Conservation (phyloP, 495 filamentous ascomycete species). For the Hypoxylon crocopeplum region DNA sequence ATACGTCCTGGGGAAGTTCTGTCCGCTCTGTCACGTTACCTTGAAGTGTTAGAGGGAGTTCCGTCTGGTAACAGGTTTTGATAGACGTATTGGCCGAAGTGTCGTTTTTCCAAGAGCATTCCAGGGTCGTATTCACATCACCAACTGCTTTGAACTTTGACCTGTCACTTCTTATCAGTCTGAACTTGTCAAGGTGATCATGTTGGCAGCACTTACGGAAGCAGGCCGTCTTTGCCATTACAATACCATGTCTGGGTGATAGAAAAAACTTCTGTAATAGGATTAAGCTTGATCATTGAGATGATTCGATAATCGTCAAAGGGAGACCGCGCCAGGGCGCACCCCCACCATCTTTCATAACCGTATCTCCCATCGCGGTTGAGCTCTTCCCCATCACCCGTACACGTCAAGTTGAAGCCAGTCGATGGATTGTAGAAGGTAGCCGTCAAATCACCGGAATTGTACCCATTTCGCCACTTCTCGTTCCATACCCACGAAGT, state of each 20-base stretch:
- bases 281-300: constrained; percentile 23
- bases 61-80: constrained; percentile 17
- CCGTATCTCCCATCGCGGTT: constrained; percentile 29
- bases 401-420: constrained; percentile 23
- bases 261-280: constrained; percentile 19
- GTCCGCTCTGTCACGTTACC: constrained; percentile 10
- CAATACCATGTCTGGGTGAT: constrained; percentile 32
- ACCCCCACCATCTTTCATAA: constrained; percentile 29
- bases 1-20: constrained; percentile 5
- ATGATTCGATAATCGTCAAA: constrained; percentile 17
- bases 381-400: constrained; percentile 28
- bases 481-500: constrained; percentile 33
- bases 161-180: constrained; percentile 5
- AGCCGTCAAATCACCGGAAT: constrained; percentile 18
- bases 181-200: background rate
- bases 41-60: constrained; percentile 6
- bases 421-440: constrained; percentile 22
- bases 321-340: background rate
- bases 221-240: constrained; percentile 14
- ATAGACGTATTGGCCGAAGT: constrained; percentile 3
- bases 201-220: constrained; percentile 4
- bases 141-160: constrained; percentile 16
- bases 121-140: constrained; percentile 2
- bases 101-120: constrained; percentile 24
- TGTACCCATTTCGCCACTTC: constrained; percentile 13